Conservation (phyloP, 1,284 basidiomycete genomes). For the Cystobasidium slooffiae region DNA sequence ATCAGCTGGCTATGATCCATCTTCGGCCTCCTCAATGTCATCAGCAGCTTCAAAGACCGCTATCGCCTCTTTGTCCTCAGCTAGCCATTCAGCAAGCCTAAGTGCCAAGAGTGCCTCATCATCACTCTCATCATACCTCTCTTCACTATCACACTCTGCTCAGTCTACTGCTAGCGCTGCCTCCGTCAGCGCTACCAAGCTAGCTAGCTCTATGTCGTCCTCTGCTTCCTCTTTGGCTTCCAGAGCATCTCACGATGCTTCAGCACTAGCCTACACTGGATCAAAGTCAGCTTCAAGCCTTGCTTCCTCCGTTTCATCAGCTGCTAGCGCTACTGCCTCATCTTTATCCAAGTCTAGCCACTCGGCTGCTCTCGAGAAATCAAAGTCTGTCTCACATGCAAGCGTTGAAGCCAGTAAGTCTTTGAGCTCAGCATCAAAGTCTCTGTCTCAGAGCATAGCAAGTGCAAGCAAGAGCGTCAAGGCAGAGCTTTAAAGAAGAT, state of each 20-base stretch:
- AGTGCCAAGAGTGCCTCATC: constrained; percentile 43
- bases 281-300: constrained; percentile 28
- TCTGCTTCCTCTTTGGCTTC: constrained; percentile 35
- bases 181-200: constrained; percentile 36
- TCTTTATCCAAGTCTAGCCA: constrained; percentile 26
- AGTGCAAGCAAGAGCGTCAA: constrained; percentile 28
- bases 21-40: constrained; percentile 43
- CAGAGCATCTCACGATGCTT: constrained; percentile 36
- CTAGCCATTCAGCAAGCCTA: constrained; percentile 19
- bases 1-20: constrained; percentile 45
- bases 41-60: constrained; percentile 32
- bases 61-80: constrained; percentile 28
- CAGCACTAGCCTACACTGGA: constrained; percentile 16
- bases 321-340: constrained; percentile 20
- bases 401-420: constrained; percentile 30
- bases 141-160: constrained; percentile 32
- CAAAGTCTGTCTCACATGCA: constrained; percentile 18
- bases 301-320: constrained; percentile 38
- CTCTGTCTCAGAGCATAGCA: not conserved
- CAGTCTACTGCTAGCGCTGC: constrained; percentile 39
- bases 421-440: constrained; percentile 20
- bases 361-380: constrained; percentile 9
- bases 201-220: constrained; percentile 33
- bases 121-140: constrained; percentile 38
- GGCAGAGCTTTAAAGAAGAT: constrained; percentile 1